Base-by-base conservation (phyloP, 2,329 filamentous ascomycete species). In the Fusarium sp. region DNA sequence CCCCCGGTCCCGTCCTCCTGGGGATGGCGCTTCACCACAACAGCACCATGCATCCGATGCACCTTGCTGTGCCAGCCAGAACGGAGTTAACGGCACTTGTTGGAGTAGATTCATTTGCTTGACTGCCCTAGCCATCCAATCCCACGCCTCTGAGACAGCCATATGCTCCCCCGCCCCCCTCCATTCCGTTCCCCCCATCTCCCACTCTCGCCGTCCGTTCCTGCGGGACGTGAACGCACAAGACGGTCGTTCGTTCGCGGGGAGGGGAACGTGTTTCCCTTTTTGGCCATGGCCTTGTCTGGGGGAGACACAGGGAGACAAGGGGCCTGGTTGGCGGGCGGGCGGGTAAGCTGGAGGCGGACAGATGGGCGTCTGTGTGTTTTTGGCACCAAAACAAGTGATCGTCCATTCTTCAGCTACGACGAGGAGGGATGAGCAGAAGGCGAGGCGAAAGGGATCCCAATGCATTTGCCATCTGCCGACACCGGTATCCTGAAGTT, bases 281-380 rank as follows among this genome's bases (percentile, higher is more conserved):
- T 71, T 73, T 68, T 43, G 68, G 71, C 57, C 50, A 57, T 30
- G 30, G 44, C 54, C 41, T 61, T 37, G 43, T 62, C 63, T 52
- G 55, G 71, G 69, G 55, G 55, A 39, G 59, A 60, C 67, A 27
- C 62, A 67, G 62, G 60, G 64, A 48, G 47, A 60, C 16, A 57
- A 44, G n/a, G 62, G 62, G 56, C 47, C 36, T 48, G 43, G 69
- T 50, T 71, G 68, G 72, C 73, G 70, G 70, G 57, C 73, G 59
- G 67, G 37, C 68, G 72, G 72, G 60, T 62, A 54, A 56, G 46
- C 60, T 74, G 59, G 55, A 48, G 66, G 62, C 72, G 70, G 71
- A 62, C 65, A 67, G 58, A 74, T 62, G 69, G 60, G 58, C 46
- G 31, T 54, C 56, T 63, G 50, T 54, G 64, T 48, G 30, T 57